A percentile compares a stretch with the other conserved stretches of the same genome.
Evolutionary conservation across 2,329 filamentous ascomycete species (phyloP).

Genomic region (Fusarium guadeloupense): DNA sequence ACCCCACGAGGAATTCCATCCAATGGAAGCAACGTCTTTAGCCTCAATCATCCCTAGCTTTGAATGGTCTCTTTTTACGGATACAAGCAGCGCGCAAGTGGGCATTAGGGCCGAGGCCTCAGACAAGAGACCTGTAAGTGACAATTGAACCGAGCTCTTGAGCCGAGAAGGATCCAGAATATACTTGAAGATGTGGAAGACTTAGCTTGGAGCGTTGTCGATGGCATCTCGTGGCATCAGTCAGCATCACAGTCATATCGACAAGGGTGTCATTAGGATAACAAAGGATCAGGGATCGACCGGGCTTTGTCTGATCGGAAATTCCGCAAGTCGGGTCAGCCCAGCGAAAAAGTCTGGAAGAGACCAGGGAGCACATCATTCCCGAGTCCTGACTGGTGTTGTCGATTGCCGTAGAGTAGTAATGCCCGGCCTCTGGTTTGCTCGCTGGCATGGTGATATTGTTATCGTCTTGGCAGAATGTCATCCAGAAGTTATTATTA

Average conservation of each 20-base stretch:
- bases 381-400: neutral
- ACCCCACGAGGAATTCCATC: constrained; percentile 17
- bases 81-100: constrained; percentile 8
- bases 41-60: neutral
- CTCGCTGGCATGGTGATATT: constrained; percentile 10
- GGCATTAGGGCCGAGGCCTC: constrained; percentile 16
- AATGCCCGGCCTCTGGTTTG: constrained; percentile 22
- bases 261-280: constrained; percentile 9
- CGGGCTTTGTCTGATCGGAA: constrained; percentile 14
- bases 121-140: neutral
- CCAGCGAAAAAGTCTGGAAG: neutral
- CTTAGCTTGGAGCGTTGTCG: constrained; percentile 4
- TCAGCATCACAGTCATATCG: constrained; percentile 5
- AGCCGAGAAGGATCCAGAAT: constrained; percentile 9
- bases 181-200: neutral
- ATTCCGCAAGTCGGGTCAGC: neutral
- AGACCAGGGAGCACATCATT: neutral
- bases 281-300: constrained; percentile 20
- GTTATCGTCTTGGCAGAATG: constrained; percentile 24
- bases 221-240: constrained; percentile 8
- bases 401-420: constrained; percentile 14
- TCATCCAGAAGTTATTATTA: constrained; percentile 19
- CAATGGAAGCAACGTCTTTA: constrained; percentile 21
- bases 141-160: constrained; percentile 11
- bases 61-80: constrained; percentile 3